phyloP scores from a whole-genome alignment of 139 green algal species.

The Chlorella sp. region DNA sequence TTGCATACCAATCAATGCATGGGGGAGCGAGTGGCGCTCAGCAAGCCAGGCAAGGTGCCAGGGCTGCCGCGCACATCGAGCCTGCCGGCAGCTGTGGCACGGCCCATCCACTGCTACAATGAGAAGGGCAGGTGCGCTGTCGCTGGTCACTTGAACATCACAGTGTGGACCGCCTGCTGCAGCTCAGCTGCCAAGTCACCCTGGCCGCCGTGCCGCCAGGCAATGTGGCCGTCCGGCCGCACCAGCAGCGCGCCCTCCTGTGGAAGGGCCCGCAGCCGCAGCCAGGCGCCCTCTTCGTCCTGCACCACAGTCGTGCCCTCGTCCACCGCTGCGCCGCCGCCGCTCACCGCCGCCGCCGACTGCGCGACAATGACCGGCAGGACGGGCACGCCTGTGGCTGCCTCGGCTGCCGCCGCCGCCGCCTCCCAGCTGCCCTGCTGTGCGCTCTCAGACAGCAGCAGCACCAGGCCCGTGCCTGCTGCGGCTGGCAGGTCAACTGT shows the following conservation, averaged over 20 bases:
- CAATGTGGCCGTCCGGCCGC: conserved; percentile 84
- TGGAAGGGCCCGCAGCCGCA: conserved; percentile 1
- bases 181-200: background rate
- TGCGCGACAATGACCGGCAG: conserved; percentile 11
- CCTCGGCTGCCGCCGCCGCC: background rate
- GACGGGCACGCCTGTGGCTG: conserved; percentile 19
- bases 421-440: conserved; percentile 12
- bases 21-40: too few relatives aligned
- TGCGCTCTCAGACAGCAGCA: conserved; percentile 10
- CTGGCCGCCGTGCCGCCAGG: conserved; percentile 50
- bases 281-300: conserved; percentile 30
- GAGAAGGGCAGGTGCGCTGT: too few relatives aligned
- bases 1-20: too few relatives aligned
- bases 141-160: background rate
- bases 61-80: too few relatives aligned
- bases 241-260: conserved; percentile 65
- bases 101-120: too few relatives aligned
- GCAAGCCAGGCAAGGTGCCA: too few relatives aligned
- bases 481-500: conserved; percentile 31
- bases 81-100: too few relatives aligned
- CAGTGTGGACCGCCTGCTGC: background rate
- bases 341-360: background rate
- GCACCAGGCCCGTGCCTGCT: conserved; percentile 10
- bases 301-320: background rate
- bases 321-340: background rate